Evolutionary conservation across 768 basidiomycete genomes (phyloP), one percentile per base, ranked within the genome.

Genomic region (Ramaria rubella): DNA sequence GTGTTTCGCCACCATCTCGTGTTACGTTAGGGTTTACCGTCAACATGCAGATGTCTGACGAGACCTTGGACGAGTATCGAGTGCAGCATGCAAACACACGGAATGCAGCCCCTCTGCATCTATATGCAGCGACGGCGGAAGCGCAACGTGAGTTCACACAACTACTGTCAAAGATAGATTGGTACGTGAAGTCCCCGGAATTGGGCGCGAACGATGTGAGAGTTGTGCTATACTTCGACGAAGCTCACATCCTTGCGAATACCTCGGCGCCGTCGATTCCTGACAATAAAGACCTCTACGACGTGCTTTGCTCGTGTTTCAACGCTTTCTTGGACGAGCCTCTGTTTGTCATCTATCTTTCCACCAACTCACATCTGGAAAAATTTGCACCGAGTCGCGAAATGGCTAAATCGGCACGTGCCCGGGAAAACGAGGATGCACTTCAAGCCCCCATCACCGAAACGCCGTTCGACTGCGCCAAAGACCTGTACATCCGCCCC

Each of bases 401-500:
- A n/a, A 34, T 30, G 21, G 40, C 57, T 11, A 38, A 42, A 27
- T 60, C 57, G 27, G 30, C 23, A 24, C 17, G 4, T 34, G 30
- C 27, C 33, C 38, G 31, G 8, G 6, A 38, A 38, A 38, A 38
- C 36, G 36, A 11, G n/a, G 36, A 38, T 46, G 11, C 40, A 12
- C 38, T 59, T 12, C 61, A 56, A n/a, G 30, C 60, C 21, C 62
- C 62, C 7, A 51, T 61, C 43, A 59, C 60, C 15, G 61, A 61
- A 34, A 45, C 43, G n/a, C 60, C 61, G 11, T 62, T 62, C 49
- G 61, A 62, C 48, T 61, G 60, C 34, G n/a, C n/a, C n/a, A n/a
- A n/a, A n/a, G n/a, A n/a, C n/a, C n/a, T n/a, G n/a, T n/a, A n/a
- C n/a, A n/a, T n/a, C n/a, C n/a, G n/a, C n/a, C n/a, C n/a, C n/a